Evolutionary conservation across 805 yeast species (phyloP).

Genomic region (Ogataea siamensis): DNA sequence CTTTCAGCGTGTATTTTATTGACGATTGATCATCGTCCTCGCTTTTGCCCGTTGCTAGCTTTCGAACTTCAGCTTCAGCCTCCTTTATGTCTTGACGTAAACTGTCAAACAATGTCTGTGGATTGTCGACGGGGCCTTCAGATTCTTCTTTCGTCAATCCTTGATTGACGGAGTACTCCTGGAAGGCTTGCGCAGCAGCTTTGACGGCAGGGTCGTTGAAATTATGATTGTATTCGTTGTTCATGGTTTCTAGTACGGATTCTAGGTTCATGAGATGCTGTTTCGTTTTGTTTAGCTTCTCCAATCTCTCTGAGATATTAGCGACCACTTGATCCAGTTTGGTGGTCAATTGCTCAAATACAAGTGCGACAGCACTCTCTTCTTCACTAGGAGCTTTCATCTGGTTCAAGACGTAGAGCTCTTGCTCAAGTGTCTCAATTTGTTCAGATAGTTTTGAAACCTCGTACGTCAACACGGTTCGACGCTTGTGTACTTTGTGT

Average conservation of each 20-base stretch:
- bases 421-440: constrained; percentile 28
- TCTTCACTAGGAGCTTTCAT: constrained; percentile 1
- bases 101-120: constrained; percentile 5
- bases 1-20: constrained; percentile 6
- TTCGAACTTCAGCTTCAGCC: constrained; percentile 6
- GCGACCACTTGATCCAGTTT: constrained; percentile 9
- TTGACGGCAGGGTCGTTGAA: constrained; percentile 88
- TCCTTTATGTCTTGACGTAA: constrained; percentile 10
- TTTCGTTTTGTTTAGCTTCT: constrained; percentile 14
- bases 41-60: neutral
- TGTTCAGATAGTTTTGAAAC: constrained; percentile 1
- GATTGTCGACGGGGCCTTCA: too few relatives aligned
- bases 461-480: constrained; percentile 21
- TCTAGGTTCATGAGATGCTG: constrained; percentile 38
- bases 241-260: constrained; percentile 46
- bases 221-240: constrained; percentile 69
- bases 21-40: neutral
- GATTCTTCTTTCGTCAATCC: constrained; percentile 14
- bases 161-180: constrained; percentile 45
- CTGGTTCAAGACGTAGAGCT: constrained; percentile 20
- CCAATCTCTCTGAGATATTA: constrained; percentile 11
- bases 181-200: constrained; percentile 56
- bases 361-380: constrained; percentile 5
- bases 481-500: constrained; percentile 27
- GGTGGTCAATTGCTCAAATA: constrained; percentile 13